Conservation (phyloP, 257 asterid species). For the Solanum okadae region DNA sequence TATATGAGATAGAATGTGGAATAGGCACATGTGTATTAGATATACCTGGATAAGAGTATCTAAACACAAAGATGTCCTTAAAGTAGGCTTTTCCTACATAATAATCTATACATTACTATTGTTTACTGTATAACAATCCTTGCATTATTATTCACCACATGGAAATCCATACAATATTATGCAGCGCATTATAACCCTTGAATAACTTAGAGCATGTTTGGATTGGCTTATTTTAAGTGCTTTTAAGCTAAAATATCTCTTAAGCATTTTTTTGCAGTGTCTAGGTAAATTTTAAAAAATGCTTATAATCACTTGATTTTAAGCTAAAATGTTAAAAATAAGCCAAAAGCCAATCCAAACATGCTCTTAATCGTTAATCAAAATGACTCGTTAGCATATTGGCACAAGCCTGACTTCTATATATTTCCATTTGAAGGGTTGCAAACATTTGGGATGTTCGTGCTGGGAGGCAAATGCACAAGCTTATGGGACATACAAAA, state of each 20-base stretch:
- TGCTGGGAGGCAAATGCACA: slow-evolving; percentile 86
- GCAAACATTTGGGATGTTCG: slow-evolving; percentile 94
- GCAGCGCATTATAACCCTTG: not conserved
- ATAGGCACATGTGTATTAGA: not conserved
- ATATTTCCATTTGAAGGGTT: slow-evolving; percentile 34
- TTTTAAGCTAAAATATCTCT: not conserved
- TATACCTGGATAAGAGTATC: not conserved
- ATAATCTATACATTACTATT: not conserved
- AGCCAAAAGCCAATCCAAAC: not conserved
- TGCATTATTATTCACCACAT: not conserved
- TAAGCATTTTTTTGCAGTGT: not conserved
- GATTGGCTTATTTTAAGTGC: not conserved
- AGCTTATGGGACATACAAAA: slow-evolving; percentile 84
- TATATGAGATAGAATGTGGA: not conserved
- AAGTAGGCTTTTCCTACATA: not conserved
- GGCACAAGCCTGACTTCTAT: slow-evolving; percentile 12
- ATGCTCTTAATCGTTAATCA: not conserved
- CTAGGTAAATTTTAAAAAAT: not conserved
- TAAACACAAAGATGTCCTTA: not conserved
- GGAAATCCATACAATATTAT: not conserved
- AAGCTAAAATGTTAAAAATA: not conserved
- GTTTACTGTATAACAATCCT: not conserved
- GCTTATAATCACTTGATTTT: not conserved
- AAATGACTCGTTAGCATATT: not conserved
- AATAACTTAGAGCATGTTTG: not conserved